phyloP scores from a whole-genome alignment of 2,329 filamentous ascomycete species.

The Lanzia echinophila region DNA sequence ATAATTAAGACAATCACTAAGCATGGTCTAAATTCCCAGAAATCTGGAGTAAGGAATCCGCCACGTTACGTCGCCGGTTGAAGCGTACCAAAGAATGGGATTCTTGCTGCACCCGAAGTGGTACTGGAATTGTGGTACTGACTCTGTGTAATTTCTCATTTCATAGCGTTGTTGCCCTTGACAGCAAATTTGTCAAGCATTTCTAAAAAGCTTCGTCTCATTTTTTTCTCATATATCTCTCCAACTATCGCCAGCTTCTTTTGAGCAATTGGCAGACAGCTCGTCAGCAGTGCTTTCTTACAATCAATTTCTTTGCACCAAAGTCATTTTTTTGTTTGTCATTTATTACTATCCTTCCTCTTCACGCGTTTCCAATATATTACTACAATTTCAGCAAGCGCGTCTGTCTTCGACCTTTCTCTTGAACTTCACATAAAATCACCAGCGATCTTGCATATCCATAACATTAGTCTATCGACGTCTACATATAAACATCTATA shows the following conservation, averaged over 20 bases:
- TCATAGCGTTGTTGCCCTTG: constrained; percentile 23
- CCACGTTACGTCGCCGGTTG: constrained; percentile 19
- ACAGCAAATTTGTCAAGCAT: constrained; percentile 16
- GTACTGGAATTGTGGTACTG: constrained; percentile 21
- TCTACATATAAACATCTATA: not conserved
- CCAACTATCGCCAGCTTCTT: constrained; percentile 2
- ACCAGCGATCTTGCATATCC: not conserved
- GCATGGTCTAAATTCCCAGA: constrained; percentile 13
- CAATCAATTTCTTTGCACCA: constrained; percentile 4
- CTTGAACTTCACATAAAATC: not conserved
- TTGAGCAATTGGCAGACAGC: constrained; percentile 7
- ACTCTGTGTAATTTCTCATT: constrained; percentile 25
- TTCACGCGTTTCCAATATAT: constrained; percentile 13
- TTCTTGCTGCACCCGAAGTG: constrained; percentile 13
- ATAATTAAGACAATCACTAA: not conserved
- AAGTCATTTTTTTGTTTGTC: not conserved
- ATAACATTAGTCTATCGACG: not conserved
- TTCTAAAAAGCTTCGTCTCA: constrained; percentile 4
- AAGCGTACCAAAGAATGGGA: constrained; percentile 23
- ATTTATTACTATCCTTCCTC: constrained; percentile 10
- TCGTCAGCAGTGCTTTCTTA: constrained; percentile 15
- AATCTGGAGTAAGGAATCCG: constrained; percentile 19
- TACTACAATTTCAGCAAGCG: constrained; percentile 4
- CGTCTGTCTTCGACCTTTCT: not conserved
- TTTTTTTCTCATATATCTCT: constrained; percentile 7